These are phyloP conservation scores for Naganishia friedmannii DNA, from an alignment of 768 basidiomycete species.

Conservation along the genomic window DNA sequence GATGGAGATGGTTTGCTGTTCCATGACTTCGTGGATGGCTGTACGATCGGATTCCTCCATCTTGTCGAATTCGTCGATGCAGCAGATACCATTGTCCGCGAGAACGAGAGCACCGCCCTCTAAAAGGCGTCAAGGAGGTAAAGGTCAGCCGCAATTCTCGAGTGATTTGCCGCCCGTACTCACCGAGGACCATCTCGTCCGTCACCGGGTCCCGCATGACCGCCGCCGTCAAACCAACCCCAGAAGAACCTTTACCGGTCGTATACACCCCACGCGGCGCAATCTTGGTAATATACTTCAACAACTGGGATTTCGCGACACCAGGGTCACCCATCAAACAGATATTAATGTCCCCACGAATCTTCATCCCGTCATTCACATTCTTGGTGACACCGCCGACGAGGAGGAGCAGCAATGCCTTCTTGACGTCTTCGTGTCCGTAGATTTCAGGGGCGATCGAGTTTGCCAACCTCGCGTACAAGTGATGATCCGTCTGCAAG, in stretches of 20 bases:
- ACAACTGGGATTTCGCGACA: slow-evolving; percentile 80
- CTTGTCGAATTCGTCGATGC: slow-evolving; percentile 99
- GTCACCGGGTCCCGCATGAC: slow-evolving; percentile 99
- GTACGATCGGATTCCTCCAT: slow-evolving; percentile 98
- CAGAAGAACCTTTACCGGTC: slow-evolving; percentile 96
- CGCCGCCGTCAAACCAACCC: slow-evolving; percentile 96
- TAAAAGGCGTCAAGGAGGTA: slow-evolving; percentile 48
- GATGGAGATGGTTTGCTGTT: slow-evolving; percentile 60
- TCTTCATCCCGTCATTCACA: slow-evolving; percentile 97
- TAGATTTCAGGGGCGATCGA: slow-evolving; percentile 99
- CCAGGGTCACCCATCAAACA: slow-evolving; percentile 99
- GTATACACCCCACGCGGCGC: slow-evolving; percentile 97
- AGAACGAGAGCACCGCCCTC: slow-evolving; percentile 99
- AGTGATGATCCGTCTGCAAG: slow-evolving; percentile 68
- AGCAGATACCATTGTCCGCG: slow-evolving; percentile 98
- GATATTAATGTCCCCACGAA: slow-evolving; percentile 93
- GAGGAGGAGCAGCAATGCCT: slow-evolving; percentile 82
- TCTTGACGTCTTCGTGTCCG: slow-evolving; percentile 95
- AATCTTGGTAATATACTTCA: slow-evolving; percentile 95
- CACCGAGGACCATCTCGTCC: slow-evolving; percentile 98
- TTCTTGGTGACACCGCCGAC: slow-evolving; percentile 95
- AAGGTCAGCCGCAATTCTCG: slow-evolving; percentile 12
- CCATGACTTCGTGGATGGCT: slow-evolving; percentile 99
- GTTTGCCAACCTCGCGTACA: slow-evolving; percentile 82
- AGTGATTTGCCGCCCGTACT: slow-evolving; percentile 44